These are phyloP conservation scores for Microsporum ferrugineum DNA, from an alignment of 2,329 filamentous ascomycete genomes.

Conservation along the genomic window DNA sequence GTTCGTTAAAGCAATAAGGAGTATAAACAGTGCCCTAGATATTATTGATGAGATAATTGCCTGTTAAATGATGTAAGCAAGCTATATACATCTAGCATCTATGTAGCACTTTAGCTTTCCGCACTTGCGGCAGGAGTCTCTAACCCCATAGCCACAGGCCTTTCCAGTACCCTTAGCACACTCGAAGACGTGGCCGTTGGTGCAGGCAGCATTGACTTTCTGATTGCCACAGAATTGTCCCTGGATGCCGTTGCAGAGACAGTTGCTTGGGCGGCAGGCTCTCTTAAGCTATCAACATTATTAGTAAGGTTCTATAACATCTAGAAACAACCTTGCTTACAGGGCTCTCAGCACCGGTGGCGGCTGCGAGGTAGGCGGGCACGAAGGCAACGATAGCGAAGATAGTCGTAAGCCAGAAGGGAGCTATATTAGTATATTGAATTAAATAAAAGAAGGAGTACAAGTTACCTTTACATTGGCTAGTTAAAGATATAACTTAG, in stretches of 20 bases:
- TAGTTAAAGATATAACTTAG: too few species aligned
- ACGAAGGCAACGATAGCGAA: not conserved
- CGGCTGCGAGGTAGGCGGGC: not conserved
- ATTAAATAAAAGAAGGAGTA: too few species aligned
- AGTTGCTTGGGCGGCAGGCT: slow-evolving; percentile 13
- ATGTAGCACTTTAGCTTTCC: slow-evolving; percentile 15
- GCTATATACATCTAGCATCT: not conserved
- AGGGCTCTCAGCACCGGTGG: not conserved
- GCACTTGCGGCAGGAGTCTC: slow-evolving; percentile 12
- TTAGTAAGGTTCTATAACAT: not conserved
- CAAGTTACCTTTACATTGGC: too few species aligned
- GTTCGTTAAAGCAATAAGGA: too few species aligned
- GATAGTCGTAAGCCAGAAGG: not conserved
- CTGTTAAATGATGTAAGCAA: not conserved
- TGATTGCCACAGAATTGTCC: slow-evolving; percentile 16
- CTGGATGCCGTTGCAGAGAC: slow-evolving; percentile 13
- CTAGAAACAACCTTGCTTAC: not conserved
- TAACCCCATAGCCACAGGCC: slow-evolving; percentile 14
- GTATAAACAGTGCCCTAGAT: too few species aligned
- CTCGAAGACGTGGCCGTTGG: slow-evolving; percentile 15
- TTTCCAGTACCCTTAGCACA: slow-evolving; percentile 11
- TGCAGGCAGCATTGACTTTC: slow-evolving; percentile 12
- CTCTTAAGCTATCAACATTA: slow-evolving; percentile 7
- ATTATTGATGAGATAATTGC: too few species aligned
- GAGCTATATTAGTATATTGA: too few species aligned